Evolutionary conservation across 2,329 filamentous ascomycete genomes (phyloP), one percentile per base, ranked within the genome.

Genomic region (Alternaria tenuissima): DNA sequence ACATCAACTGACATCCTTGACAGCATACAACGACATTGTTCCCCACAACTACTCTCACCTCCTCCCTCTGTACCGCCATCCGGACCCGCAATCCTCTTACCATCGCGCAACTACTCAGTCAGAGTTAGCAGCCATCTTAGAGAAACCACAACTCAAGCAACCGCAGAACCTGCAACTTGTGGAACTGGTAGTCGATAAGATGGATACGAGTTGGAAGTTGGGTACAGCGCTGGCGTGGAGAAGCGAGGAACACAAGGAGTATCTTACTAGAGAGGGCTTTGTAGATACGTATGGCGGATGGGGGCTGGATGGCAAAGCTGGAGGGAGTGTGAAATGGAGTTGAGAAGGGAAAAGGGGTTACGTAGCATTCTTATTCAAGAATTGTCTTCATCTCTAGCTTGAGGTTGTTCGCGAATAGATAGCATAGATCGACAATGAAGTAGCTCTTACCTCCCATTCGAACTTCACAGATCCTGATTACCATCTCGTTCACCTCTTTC

Each of bases 181-280:
- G 3, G 81, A 83, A 68, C 46, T 82, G 1, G 73, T 82, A 20
- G 72, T 82, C 61, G 77, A 79, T 41, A 72, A 72, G 61, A 12
- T 68, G 36, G 65, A 68, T 52, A 64, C 65, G 46, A 61, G 59
- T 34, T 68, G 64, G 52, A 66, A 64, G 53, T 55, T 81, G 59
- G 80, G 81, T 57, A 78, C 78, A 53, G 71, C 73, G 44, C 80
- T 81, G 52, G 78, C 76, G 24, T 74, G 68, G 61, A 57, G 79
- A 9, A 78, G 78, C 7, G 69, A 73, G 56, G 68, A 71, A 57
- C 67, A 74, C 14, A 72, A 68, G 63, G 71, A 80, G 66, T 78
- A 73, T 64, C 39, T 82, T 67, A 71, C 66, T 12, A 72, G 71
- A 28, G 79, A 78, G 51, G 80, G 80, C 2, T 81, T 82, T 52